Percentiles rank a stretch among this genome's conserved stretches.
phyloP scores from a whole-genome alignment of 2,329 filamentous ascomycete genomes.

The Fusarium mangiferae region DNA sequence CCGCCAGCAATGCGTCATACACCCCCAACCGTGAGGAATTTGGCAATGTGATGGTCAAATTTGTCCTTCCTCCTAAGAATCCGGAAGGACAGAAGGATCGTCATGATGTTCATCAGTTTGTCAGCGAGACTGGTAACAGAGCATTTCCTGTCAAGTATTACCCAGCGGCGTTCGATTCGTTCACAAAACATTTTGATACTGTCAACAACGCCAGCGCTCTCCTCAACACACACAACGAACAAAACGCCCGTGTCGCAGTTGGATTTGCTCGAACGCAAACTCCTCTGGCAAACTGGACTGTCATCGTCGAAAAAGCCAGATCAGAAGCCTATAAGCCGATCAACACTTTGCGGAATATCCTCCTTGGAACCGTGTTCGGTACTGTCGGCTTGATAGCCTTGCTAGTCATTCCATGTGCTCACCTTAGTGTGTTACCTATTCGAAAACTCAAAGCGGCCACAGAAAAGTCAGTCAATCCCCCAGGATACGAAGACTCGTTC shows the following conservation, averaged over 20 bases:
- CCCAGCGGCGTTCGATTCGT: conserved; percentile 70
- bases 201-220: conserved; percentile 76
- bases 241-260: conserved; percentile 76
- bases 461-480: conserved; percentile 75
- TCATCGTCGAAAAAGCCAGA: conserved; percentile 81
- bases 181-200: conserved; percentile 59
- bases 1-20: conserved; percentile 60
- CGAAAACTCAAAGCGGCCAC: conserved; percentile 79
- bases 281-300: conserved; percentile 79
- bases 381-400: conserved; percentile 79
- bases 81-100: conserved; percentile 55
- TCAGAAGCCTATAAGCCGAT: conserved; percentile 82
- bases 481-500: conserved; percentile 65
- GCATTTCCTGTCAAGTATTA: conserved; percentile 71
- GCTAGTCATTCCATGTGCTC: conserved; percentile 80
- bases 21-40: conserved; percentile 53
- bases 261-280: conserved; percentile 79
- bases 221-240: conserved; percentile 78
- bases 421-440: conserved; percentile 84
- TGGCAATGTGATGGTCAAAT: conserved; percentile 61
- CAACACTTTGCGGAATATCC: conserved; percentile 77
- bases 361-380: conserved; percentile 86
- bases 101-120: conserved; percentile 52
- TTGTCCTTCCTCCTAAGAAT: conserved; percentile 67
- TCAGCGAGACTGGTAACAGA: conserved; percentile 54